Evolutionary conservation across 1,284 basidiomycete genomes (phyloP).

Genomic region (Leccinum idahoense): DNA sequence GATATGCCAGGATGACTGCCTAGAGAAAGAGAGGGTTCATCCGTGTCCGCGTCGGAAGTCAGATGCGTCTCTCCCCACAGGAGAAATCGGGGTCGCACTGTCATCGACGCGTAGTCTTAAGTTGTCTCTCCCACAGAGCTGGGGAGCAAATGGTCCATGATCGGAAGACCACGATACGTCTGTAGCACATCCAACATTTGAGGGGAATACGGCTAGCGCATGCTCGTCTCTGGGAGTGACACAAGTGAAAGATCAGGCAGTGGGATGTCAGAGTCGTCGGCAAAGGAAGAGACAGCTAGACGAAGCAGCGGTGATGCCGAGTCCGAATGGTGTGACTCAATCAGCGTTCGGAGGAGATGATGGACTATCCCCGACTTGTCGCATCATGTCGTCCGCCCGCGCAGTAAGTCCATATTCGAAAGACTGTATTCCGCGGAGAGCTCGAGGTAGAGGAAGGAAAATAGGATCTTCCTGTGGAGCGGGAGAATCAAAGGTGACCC

Average conservation of each 20-base stretch:
- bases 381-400: slow-evolving; percentile 37
- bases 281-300: slow-evolving; percentile 26
- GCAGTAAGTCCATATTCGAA: slow-evolving; percentile 77
- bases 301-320: slow-evolving; percentile 19
- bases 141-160: too few relatives aligned
- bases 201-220: slow-evolving; percentile 61
- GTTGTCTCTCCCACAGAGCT: too few relatives aligned
- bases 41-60: too few relatives aligned
- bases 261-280: slow-evolving; percentile 27
- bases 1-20: too few relatives aligned
- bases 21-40: too few relatives aligned
- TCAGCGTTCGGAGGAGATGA: slow-evolving; percentile 10
- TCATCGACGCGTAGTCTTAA: too few relatives aligned
- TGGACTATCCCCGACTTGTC: slow-evolving; percentile 12
- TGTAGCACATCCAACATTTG: slow-evolving; percentile 43
- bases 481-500: slow-evolving; percentile 59
- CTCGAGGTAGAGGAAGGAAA: slow-evolving; percentile 41
- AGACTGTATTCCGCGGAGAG: slow-evolving; percentile 72
- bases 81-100: too few relatives aligned
- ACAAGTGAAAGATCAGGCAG: slow-evolving; percentile 20
- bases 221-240: slow-evolving; percentile 40
- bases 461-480: slow-evolving; percentile 34
- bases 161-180: too few relatives aligned
- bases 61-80: too few relatives aligned
- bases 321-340: not conserved